These are phyloP conservation scores for Neoarthrinium moseri DNA, from an alignment of 2,329 filamentous ascomycete species.

Conservation along the genomic window DNA sequence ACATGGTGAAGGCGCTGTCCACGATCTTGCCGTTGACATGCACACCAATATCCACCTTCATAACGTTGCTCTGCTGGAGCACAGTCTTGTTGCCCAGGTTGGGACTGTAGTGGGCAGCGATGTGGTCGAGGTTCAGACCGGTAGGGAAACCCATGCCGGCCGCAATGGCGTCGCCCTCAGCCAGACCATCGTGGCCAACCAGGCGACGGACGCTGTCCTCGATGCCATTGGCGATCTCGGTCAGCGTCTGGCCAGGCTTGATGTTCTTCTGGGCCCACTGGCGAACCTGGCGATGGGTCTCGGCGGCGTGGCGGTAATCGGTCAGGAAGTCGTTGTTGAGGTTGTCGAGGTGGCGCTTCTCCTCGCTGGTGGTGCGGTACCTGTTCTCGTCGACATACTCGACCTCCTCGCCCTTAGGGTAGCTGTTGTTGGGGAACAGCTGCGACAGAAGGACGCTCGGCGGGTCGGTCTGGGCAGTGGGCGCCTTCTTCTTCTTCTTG, in stretches of 20 bases:
- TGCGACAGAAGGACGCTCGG: constrained; percentile 72
- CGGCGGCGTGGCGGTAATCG: constrained; percentile 82
- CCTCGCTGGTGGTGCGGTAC: constrained; percentile 78
- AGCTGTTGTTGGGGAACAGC: constrained; percentile 70
- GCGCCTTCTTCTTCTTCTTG: constrained; percentile 67
- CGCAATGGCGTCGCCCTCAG: constrained; percentile 74
- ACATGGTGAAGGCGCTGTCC: constrained; percentile 77
- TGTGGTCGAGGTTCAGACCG: constrained; percentile 80
- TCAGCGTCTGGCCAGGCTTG: constrained; percentile 77
- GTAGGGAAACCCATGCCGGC: constrained; percentile 87
- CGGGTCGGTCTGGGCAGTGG: constrained; percentile 73
- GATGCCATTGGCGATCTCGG: constrained; percentile 83
- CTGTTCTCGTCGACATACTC: constrained; percentile 77
- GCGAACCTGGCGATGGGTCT: constrained; percentile 84
- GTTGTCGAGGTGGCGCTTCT: constrained; percentile 80
- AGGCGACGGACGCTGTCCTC: constrained; percentile 78
- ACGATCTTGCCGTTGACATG: constrained; percentile 80
- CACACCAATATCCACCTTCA: constrained; percentile 82
- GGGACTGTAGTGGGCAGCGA: constrained; percentile 82
- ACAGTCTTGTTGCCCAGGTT: constrained; percentile 83
- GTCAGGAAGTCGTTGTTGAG: constrained; percentile 76
- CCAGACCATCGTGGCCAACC: constrained; percentile 72
- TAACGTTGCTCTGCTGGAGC: constrained; percentile 69
- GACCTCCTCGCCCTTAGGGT: constrained; percentile 75
- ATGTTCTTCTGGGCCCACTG: constrained; percentile 80